Evolutionary conservation across 768 basidiomycete species (phyloP), one percentile per base, ranked within the genome.

Genomic region (Psilocybe tampanensis): DNA sequence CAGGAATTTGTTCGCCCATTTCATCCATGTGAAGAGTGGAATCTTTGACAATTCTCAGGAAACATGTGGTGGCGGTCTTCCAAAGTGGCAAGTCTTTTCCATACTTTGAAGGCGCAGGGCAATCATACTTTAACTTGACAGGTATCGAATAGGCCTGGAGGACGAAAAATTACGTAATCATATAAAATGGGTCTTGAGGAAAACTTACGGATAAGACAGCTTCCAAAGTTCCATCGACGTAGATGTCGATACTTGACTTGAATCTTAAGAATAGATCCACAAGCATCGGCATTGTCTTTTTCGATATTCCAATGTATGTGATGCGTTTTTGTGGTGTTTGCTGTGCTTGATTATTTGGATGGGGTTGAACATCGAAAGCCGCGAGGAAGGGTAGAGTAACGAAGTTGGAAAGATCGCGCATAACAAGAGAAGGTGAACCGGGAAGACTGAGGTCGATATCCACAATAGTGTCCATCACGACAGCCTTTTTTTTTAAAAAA

Each of bases 61-160:
- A 93, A 64, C 80, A 86, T 13, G 79, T 82, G 2, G 90, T 94
- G n/a, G 94, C 95, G 0, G 94, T 95, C 74, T 95, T 95, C 96
- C 96, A 98, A 2, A 99, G 74, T 0, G 95, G 94, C 19, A 72
- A 74, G 65, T 95, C 96, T 52, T 92, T 88, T 2, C 92, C 94
- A 66, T 86, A 93, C 67, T 89, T 94, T 39, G 90, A 94, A 0
- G 96, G 83, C 0, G 90, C 75, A 0, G 96, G 95, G 69, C 95
- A 97, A 33, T 96, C 94, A 61, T 98, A 96, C 72, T 95, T 95
- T 60, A 98, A 76, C 66, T 95, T 94, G 68, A 98, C 86, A 1
- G 96, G 95, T 32, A 96, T 88, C 3, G 91, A 85, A 64, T 92
- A 95, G 0, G 94, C 89, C 91, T 94, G 23, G 11, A 51, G 24